Base-by-base conservation (phyloP, 106 monocot species). In the Dactylorhiza incarnata region DNA sequence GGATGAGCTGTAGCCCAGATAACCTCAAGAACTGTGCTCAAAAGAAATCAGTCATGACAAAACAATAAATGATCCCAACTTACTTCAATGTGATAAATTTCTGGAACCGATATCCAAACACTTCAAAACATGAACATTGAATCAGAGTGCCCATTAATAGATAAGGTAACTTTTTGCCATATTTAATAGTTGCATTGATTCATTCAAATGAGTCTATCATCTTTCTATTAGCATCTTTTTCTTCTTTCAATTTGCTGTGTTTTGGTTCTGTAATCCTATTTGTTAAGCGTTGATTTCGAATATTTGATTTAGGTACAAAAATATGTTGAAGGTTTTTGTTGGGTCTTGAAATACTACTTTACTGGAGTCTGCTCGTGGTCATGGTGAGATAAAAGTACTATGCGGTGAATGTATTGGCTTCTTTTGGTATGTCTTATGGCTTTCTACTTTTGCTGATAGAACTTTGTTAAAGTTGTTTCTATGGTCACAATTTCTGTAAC, bases 271-370 rank as follows among this genome's bases (percentile, higher is more conserved):
- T 5, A 22, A 20, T 62, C 54, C 3, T 23, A 17, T 62, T 22
- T 62, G 22, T 24, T 62, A 62, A 22, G 61, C 23, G 61, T 22
- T 62, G 61, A 19, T 62, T 62, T 24, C 7, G 0, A 62, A 22
- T 22, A 62, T 62, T 22, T 6, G 1, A 2, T 62, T 62, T 52
- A 89, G 89, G 84, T 89, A 49, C 46, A 73, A 17, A 84, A 84
- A 48, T 89, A 89, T 69, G 6, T 77, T 71, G 84, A 89, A 75
- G 89, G 86, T 16, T 49, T 86, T 24, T 86, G 84, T 50, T 89
- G 89, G 89, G 74, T 86, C 44, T 75, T 89, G n/a, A 76, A 75
- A 3, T 86, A 86, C 54, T 89, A 86, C 53, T 86, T 74, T 78
- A 48, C 74, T 53, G 86, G 84, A 45, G 78, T 86, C 4, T 74